Evolutionary conservation across 352 stramenopile species (phyloP).

Genomic region (Globisporangium canariense): DNA sequence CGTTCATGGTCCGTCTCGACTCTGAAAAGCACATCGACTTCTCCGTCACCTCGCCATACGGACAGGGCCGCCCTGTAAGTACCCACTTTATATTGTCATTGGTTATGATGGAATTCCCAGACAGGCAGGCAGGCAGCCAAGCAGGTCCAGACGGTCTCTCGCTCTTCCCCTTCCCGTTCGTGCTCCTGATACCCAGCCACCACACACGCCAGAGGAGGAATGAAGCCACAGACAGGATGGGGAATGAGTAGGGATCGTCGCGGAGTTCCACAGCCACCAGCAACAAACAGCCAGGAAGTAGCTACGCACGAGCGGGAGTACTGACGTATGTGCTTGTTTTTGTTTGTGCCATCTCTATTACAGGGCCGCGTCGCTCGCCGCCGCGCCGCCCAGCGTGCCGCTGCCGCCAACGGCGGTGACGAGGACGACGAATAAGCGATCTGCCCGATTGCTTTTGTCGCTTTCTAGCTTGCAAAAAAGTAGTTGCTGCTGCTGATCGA

Average conservation of each 20-base stretch:
- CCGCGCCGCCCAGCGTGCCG: conserved; percentile 91
- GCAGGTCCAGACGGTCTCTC: conserved; percentile 1
- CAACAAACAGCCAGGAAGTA: background rate
- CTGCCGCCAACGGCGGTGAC: conserved; percentile 84
- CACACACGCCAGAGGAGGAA: background rate
- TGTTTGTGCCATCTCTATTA: conserved; percentile 10
- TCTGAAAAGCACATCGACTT: conserved; percentile 99
- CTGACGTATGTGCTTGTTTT: conserved; percentile 7
- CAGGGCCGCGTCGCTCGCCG: conserved; percentile 94
- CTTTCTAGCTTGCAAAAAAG: conserved; percentile 20
- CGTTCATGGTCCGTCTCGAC: conserved; percentile 98
- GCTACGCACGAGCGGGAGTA: too few species aligned
- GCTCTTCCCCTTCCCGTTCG: background rate
- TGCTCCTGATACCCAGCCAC: background rate
- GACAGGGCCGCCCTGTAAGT: conserved; percentile 90
- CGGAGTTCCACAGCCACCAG: background rate
- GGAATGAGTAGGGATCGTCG: background rate
- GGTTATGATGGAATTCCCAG: background rate
- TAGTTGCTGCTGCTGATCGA: conserved; percentile 14
- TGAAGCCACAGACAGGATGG: background rate
- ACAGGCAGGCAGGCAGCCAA: background rate
- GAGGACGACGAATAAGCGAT: conserved; percentile 80
- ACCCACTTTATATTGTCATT: background rate
- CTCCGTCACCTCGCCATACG: conserved; percentile 96
- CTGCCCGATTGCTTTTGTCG: conserved; percentile 20